These are phyloP conservation scores for Dryas integrifolia DNA, from an alignment of 331 rosid species.

Conservation along the genomic window DNA sequence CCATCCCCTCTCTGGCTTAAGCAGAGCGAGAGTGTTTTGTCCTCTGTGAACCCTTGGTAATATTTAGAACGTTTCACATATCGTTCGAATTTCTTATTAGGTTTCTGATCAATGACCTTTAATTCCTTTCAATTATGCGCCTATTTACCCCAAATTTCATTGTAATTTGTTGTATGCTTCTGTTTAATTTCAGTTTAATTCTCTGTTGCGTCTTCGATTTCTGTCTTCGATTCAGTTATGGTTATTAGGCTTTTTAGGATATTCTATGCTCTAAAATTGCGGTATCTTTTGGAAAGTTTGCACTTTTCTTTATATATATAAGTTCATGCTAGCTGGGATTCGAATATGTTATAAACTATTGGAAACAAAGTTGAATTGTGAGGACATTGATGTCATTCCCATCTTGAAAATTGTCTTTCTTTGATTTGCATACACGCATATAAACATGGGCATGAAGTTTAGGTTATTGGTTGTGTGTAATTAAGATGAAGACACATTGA, in stretches of 20 bases:
- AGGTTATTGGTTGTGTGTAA: too few relatives aligned
- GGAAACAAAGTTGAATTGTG: not conserved
- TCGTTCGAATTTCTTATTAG: not conserved
- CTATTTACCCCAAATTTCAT: not conserved
- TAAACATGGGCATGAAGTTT: too few relatives aligned
- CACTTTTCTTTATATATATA: not conserved
- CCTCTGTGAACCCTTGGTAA: not conserved
- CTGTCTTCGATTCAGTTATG: not conserved
- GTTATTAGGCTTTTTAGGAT: not conserved
- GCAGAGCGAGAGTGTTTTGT: not conserved
- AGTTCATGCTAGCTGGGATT: not conserved
- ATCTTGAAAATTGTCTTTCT: not conserved
- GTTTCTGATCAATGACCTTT: not conserved
- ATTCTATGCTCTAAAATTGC: not conserved
- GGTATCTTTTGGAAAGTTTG: not conserved
- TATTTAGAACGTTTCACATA: not conserved
- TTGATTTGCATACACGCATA: slow-evolving; percentile 5
- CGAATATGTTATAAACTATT: not conserved
- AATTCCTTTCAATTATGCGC: not conserved
- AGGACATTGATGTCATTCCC: not conserved
- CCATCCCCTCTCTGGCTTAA: not conserved
- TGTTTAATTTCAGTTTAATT: not conserved
- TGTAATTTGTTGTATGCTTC: not conserved
- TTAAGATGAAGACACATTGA: too few relatives aligned
- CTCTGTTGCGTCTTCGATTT: not conserved